Conservation (phyloP, 805 yeast species). For the Dipodascus geniculatus region DNA sequence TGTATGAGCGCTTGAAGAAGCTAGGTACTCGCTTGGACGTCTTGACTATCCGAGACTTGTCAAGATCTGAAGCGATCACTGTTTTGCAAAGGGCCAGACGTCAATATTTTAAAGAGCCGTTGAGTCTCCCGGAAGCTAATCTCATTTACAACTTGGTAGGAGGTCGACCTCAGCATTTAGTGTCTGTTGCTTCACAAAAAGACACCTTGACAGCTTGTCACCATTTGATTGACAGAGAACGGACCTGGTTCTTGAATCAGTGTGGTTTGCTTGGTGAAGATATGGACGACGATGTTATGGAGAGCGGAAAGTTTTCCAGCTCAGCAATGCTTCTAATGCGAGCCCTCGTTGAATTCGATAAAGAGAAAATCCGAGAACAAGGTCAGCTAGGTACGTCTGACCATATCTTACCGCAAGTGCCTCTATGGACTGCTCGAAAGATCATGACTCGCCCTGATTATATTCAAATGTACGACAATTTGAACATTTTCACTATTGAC, state of each 20-base stretch:
- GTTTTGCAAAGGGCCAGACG: slow-evolving; percentile 42
- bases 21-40: slow-evolving; percentile 67
- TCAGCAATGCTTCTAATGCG: slow-evolving; percentile 64
- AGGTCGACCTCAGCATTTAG: slow-evolving; percentile 74
- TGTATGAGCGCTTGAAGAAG: slow-evolving; percentile 61
- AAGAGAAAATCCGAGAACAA: slow-evolving; percentile 15
- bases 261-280: slow-evolving; percentile 65
- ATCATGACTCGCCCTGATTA: slow-evolving; percentile 78
- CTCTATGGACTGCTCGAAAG: slow-evolving; percentile 75
- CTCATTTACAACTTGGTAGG: slow-evolving; percentile 60
- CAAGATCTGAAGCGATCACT: slow-evolving; percentile 40
- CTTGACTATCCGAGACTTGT: slow-evolving; percentile 50
- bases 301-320: slow-evolving; percentile 61
- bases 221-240: slow-evolving; percentile 62
- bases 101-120: slow-evolving; percentile 29
- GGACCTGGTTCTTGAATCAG: slow-evolving; percentile 76
- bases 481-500: slow-evolving; percentile 72
- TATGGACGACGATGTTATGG: slow-evolving; percentile 89
- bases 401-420: slow-evolving; percentile 58
- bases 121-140: slow-evolving; percentile 34
- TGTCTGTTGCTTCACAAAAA: slow-evolving; percentile 37
- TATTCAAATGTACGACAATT: slow-evolving; percentile 60
- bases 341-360: slow-evolving; percentile 60
- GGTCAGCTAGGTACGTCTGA: slow-evolving; percentile 22
- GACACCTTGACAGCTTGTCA: slow-evolving; percentile 46